A percentile compares a stretch with the other conserved stretches of the same genome.
phyloP scores from a whole-genome alignment of 2,329 filamentous ascomycete species.

The Monilinia vaccinii-corymbosi region DNA sequence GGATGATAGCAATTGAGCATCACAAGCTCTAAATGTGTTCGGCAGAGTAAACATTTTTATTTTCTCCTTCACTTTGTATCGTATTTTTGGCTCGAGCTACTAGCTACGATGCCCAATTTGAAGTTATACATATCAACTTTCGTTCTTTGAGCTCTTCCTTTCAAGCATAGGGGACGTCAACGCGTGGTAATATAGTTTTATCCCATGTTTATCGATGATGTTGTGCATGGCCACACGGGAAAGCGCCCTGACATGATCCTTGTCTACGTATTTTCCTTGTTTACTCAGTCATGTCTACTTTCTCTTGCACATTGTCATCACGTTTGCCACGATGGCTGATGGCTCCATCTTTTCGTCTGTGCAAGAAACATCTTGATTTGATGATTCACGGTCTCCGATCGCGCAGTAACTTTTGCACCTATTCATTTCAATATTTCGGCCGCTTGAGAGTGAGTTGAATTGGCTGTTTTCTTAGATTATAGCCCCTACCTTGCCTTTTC shows the following conservation, averaged over 20 bases:
- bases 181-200: not conserved
- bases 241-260: not conserved
- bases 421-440: not conserved
- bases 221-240: not conserved
- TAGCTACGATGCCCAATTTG: not conserved
- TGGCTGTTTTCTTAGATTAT: not conserved
- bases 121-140: not conserved
- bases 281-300: not conserved
- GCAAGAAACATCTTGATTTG: not conserved
- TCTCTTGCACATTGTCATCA: not conserved
- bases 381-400: not conserved
- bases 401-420: not conserved
- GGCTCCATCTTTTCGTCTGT: not conserved
- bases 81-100: not conserved
- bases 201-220: not conserved
- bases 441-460: not conserved
- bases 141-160: not conserved
- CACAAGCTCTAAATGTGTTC: not conserved
- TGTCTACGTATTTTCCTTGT: not conserved
- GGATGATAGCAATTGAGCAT: not conserved
- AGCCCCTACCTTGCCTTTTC: not conserved
- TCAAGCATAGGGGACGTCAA: not conserved
- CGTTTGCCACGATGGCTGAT: not conserved
- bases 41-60: not conserved
- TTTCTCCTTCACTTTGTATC: not conserved